Evolutionary conservation across 2,329 filamentous ascomycete genomes (phyloP).

Genomic region (Juglanconis oblonga): DNA sequence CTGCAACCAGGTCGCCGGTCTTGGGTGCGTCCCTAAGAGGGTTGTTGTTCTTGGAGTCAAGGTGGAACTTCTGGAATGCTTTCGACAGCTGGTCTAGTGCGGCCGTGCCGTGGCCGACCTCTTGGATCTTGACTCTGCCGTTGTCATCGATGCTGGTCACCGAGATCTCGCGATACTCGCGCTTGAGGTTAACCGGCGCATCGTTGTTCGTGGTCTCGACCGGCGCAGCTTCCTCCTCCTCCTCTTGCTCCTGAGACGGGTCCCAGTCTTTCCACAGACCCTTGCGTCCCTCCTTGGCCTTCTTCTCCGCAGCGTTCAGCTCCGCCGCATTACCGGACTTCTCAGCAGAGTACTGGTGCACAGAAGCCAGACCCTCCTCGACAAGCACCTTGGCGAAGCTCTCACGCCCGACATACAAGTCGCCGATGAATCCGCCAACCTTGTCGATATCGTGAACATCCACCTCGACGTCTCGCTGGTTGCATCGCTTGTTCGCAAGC

Average conservation of each 20-base stretch:
- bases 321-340: conserved; percentile 88
- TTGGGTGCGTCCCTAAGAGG: conserved; percentile 76
- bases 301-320: conserved; percentile 81
- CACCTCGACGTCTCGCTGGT: conserved; percentile 94
- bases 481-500: conserved; percentile 80
- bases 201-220: conserved; percentile 50
- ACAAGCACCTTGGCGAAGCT: conserved; percentile 92
- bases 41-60: conserved; percentile 76
- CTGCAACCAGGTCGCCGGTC: conserved; percentile 85
- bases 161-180: conserved; percentile 91
- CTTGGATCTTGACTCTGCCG: conserved; percentile 84
- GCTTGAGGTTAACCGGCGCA: conserved; percentile 59
- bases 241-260: conserved; percentile 75
- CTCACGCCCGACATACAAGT: conserved; percentile 88
- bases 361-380: conserved; percentile 88
- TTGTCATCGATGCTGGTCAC: conserved; percentile 85
- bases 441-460: conserved; percentile 95
- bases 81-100: conserved; percentile 85
- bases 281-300: conserved; percentile 84
- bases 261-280: conserved; percentile 94
- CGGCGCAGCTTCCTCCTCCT: conserved; percentile 48
- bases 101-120: conserved; percentile 81
- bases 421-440: conserved; percentile 94
- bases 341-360: conserved; percentile 93
- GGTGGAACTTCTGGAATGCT: conserved; percentile 86